phyloP scores from a whole-genome alignment of 495 filamentous ascomycete species.

The Penicillium bovifimosum region DNA sequence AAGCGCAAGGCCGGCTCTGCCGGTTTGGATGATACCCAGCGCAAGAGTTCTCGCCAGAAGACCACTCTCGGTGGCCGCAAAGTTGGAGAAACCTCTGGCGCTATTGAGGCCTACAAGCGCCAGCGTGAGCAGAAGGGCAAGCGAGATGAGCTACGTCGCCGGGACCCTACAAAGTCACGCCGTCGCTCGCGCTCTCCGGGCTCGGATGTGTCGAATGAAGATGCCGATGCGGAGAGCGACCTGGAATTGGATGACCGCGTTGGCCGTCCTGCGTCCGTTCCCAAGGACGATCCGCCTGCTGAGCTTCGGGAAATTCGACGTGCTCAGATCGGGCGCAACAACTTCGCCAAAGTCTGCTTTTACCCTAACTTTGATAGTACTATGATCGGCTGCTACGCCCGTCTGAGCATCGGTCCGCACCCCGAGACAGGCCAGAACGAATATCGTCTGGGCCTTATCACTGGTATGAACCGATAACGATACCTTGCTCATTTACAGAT shows the following conservation, averaged over 20 bases:
- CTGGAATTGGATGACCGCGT: slow-evolving; percentile 61
- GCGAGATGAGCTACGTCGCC: slow-evolving; percentile 63
- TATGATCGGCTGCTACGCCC: slow-evolving; percentile 71
- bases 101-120: slow-evolving; percentile 77
- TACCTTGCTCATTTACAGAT: slow-evolving; percentile 3
- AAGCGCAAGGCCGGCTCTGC: slow-evolving; percentile 76
- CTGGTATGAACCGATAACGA: slow-evolving; percentile 53
- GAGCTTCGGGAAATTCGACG: slow-evolving; percentile 77
- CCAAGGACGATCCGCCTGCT: slow-evolving; percentile 55
- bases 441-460: slow-evolving; percentile 84
- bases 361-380: slow-evolving; percentile 80
- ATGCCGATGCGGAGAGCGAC: slow-evolving; percentile 75
- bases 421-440: slow-evolving; percentile 59
- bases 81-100: slow-evolving; percentile 69
- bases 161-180: slow-evolving; percentile 53
- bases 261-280: slow-evolving; percentile 35
- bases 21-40: slow-evolving; percentile 64
- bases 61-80: slow-evolving; percentile 71
- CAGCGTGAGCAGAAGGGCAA: slow-evolving; percentile 75
- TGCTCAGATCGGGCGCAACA: slow-evolving; percentile 70
- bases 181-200: slow-evolving; percentile 44
- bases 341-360: slow-evolving; percentile 83
- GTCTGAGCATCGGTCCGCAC: slow-evolving; percentile 73
- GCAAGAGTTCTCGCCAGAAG: slow-evolving; percentile 79
- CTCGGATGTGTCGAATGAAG: slow-evolving; percentile 52